These are phyloP conservation scores for Lophiotrema nucula DNA, from an alignment of 495 filamentous ascomycete species.

Conservation along the genomic window DNA sequence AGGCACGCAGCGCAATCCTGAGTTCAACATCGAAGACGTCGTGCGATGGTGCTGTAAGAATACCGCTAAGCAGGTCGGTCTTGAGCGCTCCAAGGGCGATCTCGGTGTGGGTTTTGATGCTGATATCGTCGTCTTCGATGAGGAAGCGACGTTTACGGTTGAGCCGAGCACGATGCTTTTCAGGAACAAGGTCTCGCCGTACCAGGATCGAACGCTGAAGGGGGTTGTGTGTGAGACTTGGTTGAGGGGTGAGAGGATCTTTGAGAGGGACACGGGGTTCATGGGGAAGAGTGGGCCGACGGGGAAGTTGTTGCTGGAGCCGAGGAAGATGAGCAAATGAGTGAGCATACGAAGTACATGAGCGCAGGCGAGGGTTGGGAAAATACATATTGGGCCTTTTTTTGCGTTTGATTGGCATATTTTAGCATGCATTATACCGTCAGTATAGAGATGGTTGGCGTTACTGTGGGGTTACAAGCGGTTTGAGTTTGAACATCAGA, in stretches of 20 bases:
- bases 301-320: conserved; percentile 63
- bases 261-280: conserved; percentile 62
- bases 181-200: conserved; percentile 91
- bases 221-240: conserved; percentile 89
- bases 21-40: conserved; percentile 64
- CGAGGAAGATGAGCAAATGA: conserved; percentile 40
- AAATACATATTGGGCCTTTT: neutral
- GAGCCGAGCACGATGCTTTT: conserved; percentile 69
- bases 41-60: conserved; percentile 81
- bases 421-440: conserved; percentile 4
- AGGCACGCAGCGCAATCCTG: conserved; percentile 54
- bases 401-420: neutral
- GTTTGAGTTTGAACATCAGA: too few species aligned
- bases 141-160: conserved; percentile 67
- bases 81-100: conserved; percentile 79
- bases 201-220: conserved; percentile 76
- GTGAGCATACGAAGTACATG: neutral
- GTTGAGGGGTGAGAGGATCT: conserved; percentile 77
- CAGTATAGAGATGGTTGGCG: too few species aligned
- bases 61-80: conserved; percentile 86
- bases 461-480: too few species aligned
- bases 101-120: conserved; percentile 83
- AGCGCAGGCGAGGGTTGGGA: too few species aligned
- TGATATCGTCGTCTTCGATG: conserved; percentile 91
- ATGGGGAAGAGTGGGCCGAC: conserved; percentile 54